Base-by-base conservation (phyloP, 192 early-diverging fungal genomes). In the Rhizophlyctis rosea region DNA sequence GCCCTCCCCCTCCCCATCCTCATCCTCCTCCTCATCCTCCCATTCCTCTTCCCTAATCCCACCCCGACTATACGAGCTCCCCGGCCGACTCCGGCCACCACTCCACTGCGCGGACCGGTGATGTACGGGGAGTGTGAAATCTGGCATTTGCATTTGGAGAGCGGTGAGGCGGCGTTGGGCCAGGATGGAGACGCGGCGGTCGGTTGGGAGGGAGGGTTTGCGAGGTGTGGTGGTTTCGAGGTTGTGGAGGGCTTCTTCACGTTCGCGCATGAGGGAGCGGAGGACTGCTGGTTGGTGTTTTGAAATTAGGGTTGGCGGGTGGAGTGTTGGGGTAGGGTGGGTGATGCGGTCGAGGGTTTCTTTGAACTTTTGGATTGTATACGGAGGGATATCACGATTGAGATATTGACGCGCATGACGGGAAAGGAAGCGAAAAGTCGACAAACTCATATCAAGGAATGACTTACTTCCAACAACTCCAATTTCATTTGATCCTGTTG, bases 401-500 rank as follows among this genome's bases (percentile, higher is more conserved):
- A n/a, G n/a, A n/a, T n/a, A n/a, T n/a, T n/a, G n/a, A n/a, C n/a
- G n/a, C n/a, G n/a, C n/a, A n/a, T n/a, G n/a, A n/a, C n/a, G n/a
- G n/a, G n/a, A n/a, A n/a, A n/a, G n/a, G n/a, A n/a, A n/a, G n/a
- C n/a, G n/a, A n/a, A n/a, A n/a, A n/a, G n/a, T n/a, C n/a, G n/a
- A n/a, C n/a, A n/a, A n/a, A n/a, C n/a, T n/a, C n/a, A n/a, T n/a
- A n/a, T n/a, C n/a, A n/a, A n/a, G n/a, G n/a, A n/a, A n/a, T n/a
- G n/a, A n/a, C n/a, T 9, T 56, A 73, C 75, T 64, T 77, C 72
- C 57, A 71, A 71, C 14, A 77, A 24, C 61, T 77, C 72, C 44
- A 56, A 54, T 30, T 68, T 67, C 44, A 77, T 53, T 48, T 54
- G 47, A 34, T 77, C 72, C 21, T 54, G n/a, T n/a, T n/a, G n/a